Evolutionary conservation across 441 rosid genomes (phyloP), one percentile per base, ranked within the genome.

Genomic region (Corymbia calophylla): DNA sequence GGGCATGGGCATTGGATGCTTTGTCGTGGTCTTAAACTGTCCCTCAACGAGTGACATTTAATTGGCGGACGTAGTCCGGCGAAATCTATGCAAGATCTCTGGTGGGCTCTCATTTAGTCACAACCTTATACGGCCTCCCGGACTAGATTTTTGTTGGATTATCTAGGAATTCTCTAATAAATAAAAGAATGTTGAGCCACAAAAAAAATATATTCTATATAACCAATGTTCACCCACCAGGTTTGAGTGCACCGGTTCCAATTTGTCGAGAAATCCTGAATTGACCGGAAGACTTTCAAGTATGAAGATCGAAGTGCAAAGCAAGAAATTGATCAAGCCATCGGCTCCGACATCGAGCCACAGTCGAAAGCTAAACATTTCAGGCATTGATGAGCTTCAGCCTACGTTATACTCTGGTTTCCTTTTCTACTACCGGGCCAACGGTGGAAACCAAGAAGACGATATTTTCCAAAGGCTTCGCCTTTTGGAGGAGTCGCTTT

Each of bases 351-450:
- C 92, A 1, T 91, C 93, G 21, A 60, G 62, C 4, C 49, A 56
- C 31, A n/a, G 17, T 32, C 39, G 31, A 32, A 56, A 31, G n/a
- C 29, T 86, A 11, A 88, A 89, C 48, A 53, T 90, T 19, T 93
- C 93, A 27, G 56, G 68, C 27, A 15, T 87, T 4, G 93, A 93
- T 92, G 90, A 91, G 51, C 82, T 89, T 87, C 47, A n/a, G 23
- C 73, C 35, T 48, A 87, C 88, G 5, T 5, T 48, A 5, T 88
- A 89, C 27, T 87, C 68, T 18, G 82, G 87, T n/a, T 18, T 81
- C 21, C 87, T 88, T 31, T 82, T 88, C 25, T 90, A 77, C 81
- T 91, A 86, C 70, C 27, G 19, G 39, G 88, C 84, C 47, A 17
- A 25, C 4, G 70, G 56, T 18, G 51, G 29, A 27, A n/a, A 64